Base-by-base conservation (phyloP, 176 grass and related monocot species). In the Carex kokanica region DNA sequence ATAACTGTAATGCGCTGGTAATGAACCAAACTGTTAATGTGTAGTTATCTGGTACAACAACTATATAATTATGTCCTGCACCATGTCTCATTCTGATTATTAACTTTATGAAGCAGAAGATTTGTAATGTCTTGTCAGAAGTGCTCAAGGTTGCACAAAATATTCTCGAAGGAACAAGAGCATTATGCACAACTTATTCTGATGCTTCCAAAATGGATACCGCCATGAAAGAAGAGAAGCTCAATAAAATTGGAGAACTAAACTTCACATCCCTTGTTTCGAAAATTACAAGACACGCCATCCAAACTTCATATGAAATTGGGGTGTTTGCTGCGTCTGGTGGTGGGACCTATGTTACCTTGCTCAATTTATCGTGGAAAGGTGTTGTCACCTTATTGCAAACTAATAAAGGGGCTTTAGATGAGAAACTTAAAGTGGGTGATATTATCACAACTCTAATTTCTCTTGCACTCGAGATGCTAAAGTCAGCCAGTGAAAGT, bases 311-410 rank as follows among this genome's bases (percentile, higher is more conserved):
- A 81, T 93, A 84, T 86, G 91, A 93, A 88, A 82, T 98, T 23
- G 95, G 95, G 82, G 83, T 72, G 18, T 91, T 86, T 85, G 92
- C 92, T 81, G 90, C 95, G 84, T 91, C 88, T 80, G 91, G 88
- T 74, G 95, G 95, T 85, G 92, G 90, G 79, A 93, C 74, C 85
- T 88, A 90, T 40, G 90, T 93, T 67, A 83, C 88, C 65, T 80
- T 94, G 63, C 86, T 95, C 43, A 98, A 95, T 87, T 81, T 88
- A 64, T 98, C 95, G 67, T 98, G 95, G 95, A 98, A 95, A 80
- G 92, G 95, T 47, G 84, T 89, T 54, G 90, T 95, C 78, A 93
- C 92, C 52, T 95, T 98, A 79, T 79, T 98, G 69, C 95, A 98
- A 64, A 88, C 86, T 87, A 87, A 83, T 80, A 95, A 95, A 93